Conservation (phyloP, 805 yeast species). For the Candida germanica region DNA sequence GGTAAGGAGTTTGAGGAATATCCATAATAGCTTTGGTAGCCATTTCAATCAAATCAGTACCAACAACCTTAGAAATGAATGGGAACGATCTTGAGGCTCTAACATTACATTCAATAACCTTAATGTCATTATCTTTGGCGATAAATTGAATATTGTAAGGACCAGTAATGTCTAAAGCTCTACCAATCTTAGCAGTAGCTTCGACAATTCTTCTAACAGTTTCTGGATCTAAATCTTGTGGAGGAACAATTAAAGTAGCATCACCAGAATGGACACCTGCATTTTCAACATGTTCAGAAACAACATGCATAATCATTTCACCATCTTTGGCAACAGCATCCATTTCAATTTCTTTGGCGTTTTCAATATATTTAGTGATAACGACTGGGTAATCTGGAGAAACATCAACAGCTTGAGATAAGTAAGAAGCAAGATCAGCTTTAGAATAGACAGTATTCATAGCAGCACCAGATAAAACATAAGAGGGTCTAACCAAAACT, state of each 20-base stretch:
- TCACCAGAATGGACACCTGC: constrained; percentile 99
- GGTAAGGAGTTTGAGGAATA: constrained; percentile 83
- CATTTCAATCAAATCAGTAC: constrained; percentile 89
- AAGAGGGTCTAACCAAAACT: constrained; percentile 95
- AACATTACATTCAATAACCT: constrained; percentile 97
- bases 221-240: constrained; percentile 81
- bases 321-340: constrained; percentile 96
- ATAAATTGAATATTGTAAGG: constrained; percentile 99
- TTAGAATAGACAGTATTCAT: constrained; percentile 94
- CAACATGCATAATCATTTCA: constrained; percentile 85
- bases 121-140: constrained; percentile 58
- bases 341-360: constrained; percentile 95
- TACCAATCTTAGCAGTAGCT: constrained; percentile 92
- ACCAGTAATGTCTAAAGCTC: constrained; percentile 94
- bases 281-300: constrained; percentile 96
- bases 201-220: constrained; percentile 88
- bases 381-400: constrained; percentile 98
- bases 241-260: constrained; percentile 93
- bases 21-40: constrained; percentile 90
- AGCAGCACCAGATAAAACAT: constrained; percentile 97
- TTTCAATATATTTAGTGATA: constrained; percentile 90
- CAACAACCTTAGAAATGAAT: constrained; percentile 95
- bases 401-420: constrained; percentile 93
- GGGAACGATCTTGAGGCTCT: constrained; percentile 99
- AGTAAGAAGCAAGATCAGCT: constrained; percentile 82